A percentile compares a stretch with the other conserved stretches of the same genome.
Evolutionary conservation across 2,329 filamentous ascomycete genomes (phyloP).

Genomic region (Colletotrichum spinosum): DNA sequence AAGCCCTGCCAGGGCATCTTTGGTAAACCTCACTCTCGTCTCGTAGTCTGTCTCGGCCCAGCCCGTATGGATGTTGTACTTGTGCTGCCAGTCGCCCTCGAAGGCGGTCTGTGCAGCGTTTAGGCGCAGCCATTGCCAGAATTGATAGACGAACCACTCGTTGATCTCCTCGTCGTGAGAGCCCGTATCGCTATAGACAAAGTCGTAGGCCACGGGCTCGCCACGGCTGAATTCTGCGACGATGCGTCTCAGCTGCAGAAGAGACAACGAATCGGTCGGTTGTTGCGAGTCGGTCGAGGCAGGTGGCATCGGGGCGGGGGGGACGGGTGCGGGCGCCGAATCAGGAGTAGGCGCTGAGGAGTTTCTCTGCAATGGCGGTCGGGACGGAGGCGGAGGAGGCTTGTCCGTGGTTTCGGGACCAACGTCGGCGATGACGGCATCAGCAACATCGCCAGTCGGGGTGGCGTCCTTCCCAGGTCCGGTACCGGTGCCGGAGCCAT

Average conservation of each 20-base stretch:
- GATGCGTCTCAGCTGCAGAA: conserved; percentile 78
- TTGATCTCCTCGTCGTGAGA: conserved; percentile 89
- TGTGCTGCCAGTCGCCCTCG: conserved; percentile 77
- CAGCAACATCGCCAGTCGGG: conserved; percentile 52
- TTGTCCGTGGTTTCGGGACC: conserved; percentile 51
- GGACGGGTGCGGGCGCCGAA: conserved; percentile 36
- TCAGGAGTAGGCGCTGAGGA: conserved; percentile 41
- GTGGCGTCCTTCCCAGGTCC: conserved; percentile 35
- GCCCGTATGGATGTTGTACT: conserved; percentile 56
- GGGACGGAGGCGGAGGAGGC: conserved; percentile 48
- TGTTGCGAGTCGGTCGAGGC: conserved; percentile 49
- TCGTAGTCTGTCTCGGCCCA: conserved; percentile 76
- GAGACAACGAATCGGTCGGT: conserved; percentile 76
- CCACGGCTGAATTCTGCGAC: conserved; percentile 78
- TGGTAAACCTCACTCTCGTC: conserved; percentile 67
- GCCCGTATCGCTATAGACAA: conserved; percentile 80
- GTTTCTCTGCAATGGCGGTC: conserved; percentile 41
- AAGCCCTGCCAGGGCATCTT: conserved; percentile 59
- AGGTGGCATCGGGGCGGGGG: conserved; percentile 39
- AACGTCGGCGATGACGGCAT: conserved; percentile 54
- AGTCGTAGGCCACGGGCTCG: conserved; percentile 85
- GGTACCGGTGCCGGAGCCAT: conserved; percentile 42
- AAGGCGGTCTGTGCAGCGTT: conserved; percentile 82
- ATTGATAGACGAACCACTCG: conserved; percentile 96
- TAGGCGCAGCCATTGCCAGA: conserved; percentile 85